A percentile compares a stretch with the other conserved stretches of the same genome.
Conservation (phyloP, 768 basidiomycete species). For the Lanmaoa rubissima region DNA sequence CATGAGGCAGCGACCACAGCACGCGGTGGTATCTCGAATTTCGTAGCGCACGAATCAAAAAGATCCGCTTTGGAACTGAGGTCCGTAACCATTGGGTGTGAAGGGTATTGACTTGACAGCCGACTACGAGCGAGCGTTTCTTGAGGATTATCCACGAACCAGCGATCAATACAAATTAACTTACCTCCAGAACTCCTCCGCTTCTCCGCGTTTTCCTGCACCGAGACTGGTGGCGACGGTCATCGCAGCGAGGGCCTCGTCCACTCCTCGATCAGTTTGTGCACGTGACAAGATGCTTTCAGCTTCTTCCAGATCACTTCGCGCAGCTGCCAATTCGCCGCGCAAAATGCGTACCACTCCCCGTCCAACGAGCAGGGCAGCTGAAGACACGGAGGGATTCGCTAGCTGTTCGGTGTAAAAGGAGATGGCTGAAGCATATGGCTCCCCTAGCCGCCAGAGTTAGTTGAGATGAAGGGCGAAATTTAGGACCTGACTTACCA, state of each 20-base stretch:
- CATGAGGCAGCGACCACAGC: conserved; percentile 29
- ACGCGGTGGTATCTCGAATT: conserved; percentile 58
- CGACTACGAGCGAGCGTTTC: conserved; percentile 30
- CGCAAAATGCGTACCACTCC: conserved; percentile 77
- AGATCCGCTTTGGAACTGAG: conserved; percentile 55
- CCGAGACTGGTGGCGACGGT: conserved; percentile 63
- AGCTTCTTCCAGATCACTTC: conserved; percentile 78
- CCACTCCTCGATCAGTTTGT: conserved; percentile 40
- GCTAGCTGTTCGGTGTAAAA: conserved; percentile 85
- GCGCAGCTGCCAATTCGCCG: conserved; percentile 72
- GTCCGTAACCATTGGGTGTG: conserved; percentile 68
- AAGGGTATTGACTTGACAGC: conserved; percentile 51
- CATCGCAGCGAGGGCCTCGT: conserved; percentile 66
- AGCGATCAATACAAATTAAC: conserved; percentile 26
- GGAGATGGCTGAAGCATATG: conserved; percentile 42
- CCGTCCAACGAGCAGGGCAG: conserved; percentile 74
- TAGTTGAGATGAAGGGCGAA: background rate
- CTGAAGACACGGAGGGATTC: conserved; percentile 73
- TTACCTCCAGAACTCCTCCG: conserved; percentile 69
- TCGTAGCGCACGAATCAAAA: conserved; percentile 63
- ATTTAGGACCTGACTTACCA: conserved; percentile 32
- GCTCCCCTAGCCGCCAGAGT: conserved; percentile 21
- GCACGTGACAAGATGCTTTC: conserved; percentile 43
- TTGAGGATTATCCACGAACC: conserved; percentile 1
- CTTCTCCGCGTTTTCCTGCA: conserved; percentile 54